phyloP scores from a whole-genome alignment of 768 basidiomycete genomes.

The Tricholoma furcatifolium region DNA sequence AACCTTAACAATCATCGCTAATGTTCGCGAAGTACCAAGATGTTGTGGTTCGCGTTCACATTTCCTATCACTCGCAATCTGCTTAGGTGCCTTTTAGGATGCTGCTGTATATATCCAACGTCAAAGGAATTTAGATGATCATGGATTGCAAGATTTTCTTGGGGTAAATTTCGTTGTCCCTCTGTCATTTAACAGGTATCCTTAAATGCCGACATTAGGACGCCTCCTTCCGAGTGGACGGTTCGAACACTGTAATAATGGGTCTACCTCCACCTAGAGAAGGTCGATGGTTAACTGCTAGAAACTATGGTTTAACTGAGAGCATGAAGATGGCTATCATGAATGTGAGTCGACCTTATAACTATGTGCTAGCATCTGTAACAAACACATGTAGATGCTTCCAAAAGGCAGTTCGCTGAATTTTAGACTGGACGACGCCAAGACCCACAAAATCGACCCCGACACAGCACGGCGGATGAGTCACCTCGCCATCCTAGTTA shows the following conservation, averaged over 20 bases:
- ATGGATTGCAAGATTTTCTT: slow-evolving; percentile 44
- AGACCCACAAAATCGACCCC: slow-evolving; percentile 26
- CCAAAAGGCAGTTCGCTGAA: slow-evolving; percentile 36
- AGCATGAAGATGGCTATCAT: slow-evolving; percentile 36
- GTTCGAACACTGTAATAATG: slow-evolving; percentile 38
- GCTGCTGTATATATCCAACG: slow-evolving; percentile 42
- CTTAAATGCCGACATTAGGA: slow-evolving; percentile 23
- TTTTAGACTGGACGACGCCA: slow-evolving; percentile 21
- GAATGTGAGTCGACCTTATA: slow-evolving; percentile 22
- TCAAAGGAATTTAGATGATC: slow-evolving; percentile 38
- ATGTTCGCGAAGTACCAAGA: slow-evolving; percentile 37
- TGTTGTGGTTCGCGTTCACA: slow-evolving; percentile 25
- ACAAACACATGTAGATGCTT: slow-evolving; percentile 32
- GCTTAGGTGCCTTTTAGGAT: slow-evolving; percentile 29
- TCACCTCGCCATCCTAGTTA: slow-evolving; percentile 39
- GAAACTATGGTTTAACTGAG: slow-evolving; percentile 44
- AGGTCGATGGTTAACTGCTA: slow-evolving; percentile 28
- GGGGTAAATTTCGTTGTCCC: slow-evolving; percentile 29
- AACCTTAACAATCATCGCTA: slow-evolving; percentile 25
- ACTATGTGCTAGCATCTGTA: background rate
- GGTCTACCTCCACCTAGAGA: slow-evolving; percentile 41
- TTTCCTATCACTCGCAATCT: background rate
- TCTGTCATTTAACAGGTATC: background rate
- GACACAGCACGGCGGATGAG: slow-evolving; percentile 30
- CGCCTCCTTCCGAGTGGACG: slow-evolving; percentile 40